Evolutionary conservation across 257 asterid species (phyloP), one percentile per base, ranked within the genome.

Genomic region (Jasminum sambac): DNA sequence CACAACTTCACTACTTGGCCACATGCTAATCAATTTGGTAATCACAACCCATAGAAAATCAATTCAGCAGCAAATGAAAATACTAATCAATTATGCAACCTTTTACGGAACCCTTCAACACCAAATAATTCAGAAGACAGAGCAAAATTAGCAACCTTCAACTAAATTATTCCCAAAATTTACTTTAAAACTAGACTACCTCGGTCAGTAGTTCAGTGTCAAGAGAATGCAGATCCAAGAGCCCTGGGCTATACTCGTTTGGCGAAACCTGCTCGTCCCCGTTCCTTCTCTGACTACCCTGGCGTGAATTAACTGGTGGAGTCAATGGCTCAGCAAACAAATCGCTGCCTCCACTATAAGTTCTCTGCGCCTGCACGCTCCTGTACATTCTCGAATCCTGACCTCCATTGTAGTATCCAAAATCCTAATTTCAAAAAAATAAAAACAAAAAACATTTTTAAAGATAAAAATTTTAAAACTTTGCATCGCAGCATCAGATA

Each of bases 191-290:
- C 19, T 30, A 10, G 34, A 55, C 21, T 74, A 91, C 99, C 99
- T 88, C 95, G 2, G 98, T 73, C 34, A 95, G 88, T 66, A 95
- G 85, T 85, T 95, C 98, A 38, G 96, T 91, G 78, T 95, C 97
- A 69, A 89, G 82, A 12, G 99, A 89, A 80, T 91, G 95, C 84
- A 91, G 96, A 91, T 95, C 98, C 86, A 95, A 78, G 34, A 95
- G 84, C 64, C 99, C 99, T 6, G 98, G 98, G 80, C 99, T 95
- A 76, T 76, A 78, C 78, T 91, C 97, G 71, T 85, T 89, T 0
- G 89, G 88, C 69, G 89, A 84, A 21, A 78, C 85, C 38, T 80
- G 86, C 64, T 85, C 96, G 16, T 86, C 91, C 16, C 79, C 90
- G 64, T 84, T 86, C 81, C 59, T 84, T 77, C 83, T 68, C 76